Evolutionary conservation across 2,329 filamentous ascomycete species (phyloP).

Genomic region (Penicillium sp.): DNA sequence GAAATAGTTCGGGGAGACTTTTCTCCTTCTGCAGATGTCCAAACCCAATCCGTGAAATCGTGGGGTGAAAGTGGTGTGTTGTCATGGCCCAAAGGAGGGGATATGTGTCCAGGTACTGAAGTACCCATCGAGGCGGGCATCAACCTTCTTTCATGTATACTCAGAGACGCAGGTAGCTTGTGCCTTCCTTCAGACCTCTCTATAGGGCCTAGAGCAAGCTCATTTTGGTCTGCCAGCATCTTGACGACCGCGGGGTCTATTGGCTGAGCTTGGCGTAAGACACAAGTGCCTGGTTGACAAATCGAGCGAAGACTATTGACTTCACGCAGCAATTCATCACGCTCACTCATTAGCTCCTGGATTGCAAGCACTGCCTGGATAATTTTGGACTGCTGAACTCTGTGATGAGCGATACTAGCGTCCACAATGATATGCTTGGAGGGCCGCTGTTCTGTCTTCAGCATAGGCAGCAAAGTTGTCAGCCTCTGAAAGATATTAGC

Average conservation of each 20-base stretch:
- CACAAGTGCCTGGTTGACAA: slow-evolving; percentile 6
- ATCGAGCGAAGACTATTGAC: slow-evolving; percentile 9
- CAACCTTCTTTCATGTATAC: not conserved
- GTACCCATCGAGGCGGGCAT: not conserved
- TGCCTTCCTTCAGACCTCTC: not conserved
- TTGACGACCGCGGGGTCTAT: slow-evolving; percentile 9
- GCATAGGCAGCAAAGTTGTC: slow-evolving; percentile 9
- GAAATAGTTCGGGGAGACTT: not conserved
- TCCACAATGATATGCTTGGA: slow-evolving; percentile 17
- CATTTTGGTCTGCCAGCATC: not conserved
- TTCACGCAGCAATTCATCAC: slow-evolving; percentile 10
- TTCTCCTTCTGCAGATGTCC: not conserved
- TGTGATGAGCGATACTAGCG: slow-evolving; percentile 14
- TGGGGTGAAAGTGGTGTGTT: not conserved
- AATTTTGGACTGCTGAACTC: slow-evolving; percentile 7
- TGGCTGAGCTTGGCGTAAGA: slow-evolving; percentile 10
- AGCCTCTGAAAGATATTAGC: slow-evolving; percentile 6
- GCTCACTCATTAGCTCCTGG: slow-evolving; percentile 8
- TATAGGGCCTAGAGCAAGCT: not conserved
- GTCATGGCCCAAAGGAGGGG: not conserved
- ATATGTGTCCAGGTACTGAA: not conserved
- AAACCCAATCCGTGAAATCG: not conserved
- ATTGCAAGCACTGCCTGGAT: slow-evolving; percentile 1
- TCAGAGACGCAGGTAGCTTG: not conserved
- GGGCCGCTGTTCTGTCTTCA: slow-evolving; percentile 10